Evolutionary conservation across 768 basidiomycete species (phyloP), one percentile per base, ranked within the genome.

Genomic region (Leccinellum albellum): DNA sequence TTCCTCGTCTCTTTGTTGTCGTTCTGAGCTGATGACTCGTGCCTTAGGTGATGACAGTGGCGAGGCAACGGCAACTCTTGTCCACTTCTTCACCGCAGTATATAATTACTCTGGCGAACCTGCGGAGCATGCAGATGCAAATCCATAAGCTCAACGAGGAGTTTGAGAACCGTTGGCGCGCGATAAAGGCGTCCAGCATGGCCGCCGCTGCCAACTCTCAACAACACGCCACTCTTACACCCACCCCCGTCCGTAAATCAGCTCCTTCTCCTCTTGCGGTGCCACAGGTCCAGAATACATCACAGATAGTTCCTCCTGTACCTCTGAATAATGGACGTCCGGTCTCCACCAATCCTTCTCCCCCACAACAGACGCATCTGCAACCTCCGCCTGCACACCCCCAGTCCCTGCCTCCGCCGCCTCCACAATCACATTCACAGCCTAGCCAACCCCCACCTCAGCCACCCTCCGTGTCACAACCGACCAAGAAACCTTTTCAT

Each of bases 61-160:
- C 65, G 28, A 76, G 75, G 37, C 72, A 73, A 67, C 60, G 67
- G 28, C 56, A 64, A 7, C 64, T 73, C 33, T 53, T 68, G 15
- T 47, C 62, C 6, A 46, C 55, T n/a, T 37, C 61, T 5, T 44
- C 64, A 31, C 70, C 74, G 24, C 70, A 67, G 44, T 76, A 68
- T 55, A 68, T 76, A 53, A 57, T 78, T 32, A 62, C 52, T 45
- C 55, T 81, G 26, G 67, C 72, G 0, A 71, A 66, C 26, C 70
- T 87, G 32, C 77, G 76, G 37, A 66, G 40, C 31, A 82, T 86
- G 79, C 60, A 74, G 4, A 20, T 40, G 9, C 81, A 84, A 56
- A 62, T 80, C 24, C 71, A 70, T 50, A 72, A 72, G 35, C 73
- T 79, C 46, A 73, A 70, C 37, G 79, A 80, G 3, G 67, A 72